A percentile compares a stretch with the other conserved stretches of the same genome.
phyloP scores from a whole-genome alignment of 768 basidiomycete species.

The Gelatoporia subvermispora region DNA sequence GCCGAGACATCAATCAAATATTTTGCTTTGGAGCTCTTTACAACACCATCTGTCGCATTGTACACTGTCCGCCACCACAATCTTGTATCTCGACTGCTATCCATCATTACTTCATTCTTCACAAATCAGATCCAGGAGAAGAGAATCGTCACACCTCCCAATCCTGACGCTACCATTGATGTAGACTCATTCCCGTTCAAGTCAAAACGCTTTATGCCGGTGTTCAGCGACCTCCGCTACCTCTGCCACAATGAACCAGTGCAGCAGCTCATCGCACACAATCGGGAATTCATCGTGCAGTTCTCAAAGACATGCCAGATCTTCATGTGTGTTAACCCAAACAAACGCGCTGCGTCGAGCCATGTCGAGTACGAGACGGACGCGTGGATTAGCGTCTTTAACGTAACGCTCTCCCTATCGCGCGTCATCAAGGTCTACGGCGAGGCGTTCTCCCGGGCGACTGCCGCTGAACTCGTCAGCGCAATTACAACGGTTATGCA shows the following conservation, averaged over 20 bases:
- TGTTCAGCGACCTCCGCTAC: slow-evolving; percentile 88
- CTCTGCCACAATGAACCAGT: slow-evolving; percentile 79
- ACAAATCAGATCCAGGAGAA: slow-evolving; percentile 82
- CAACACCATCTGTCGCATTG: slow-evolving; percentile 78
- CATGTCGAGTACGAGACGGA: slow-evolving; percentile 98
- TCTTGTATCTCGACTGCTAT: slow-evolving; percentile 71
- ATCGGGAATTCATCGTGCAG: slow-evolving; percentile 60
- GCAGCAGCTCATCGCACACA: slow-evolving; percentile 69
- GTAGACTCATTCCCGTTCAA: slow-evolving; percentile 87
- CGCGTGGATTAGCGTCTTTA: slow-evolving; percentile 95
- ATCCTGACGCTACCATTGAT: slow-evolving; percentile 44
- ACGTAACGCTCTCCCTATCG: slow-evolving; percentile 86
- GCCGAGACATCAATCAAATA: slow-evolving; percentile 94
- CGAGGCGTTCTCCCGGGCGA: slow-evolving; percentile 65
- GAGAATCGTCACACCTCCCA: slow-evolving; percentile 45
- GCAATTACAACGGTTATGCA: slow-evolving; percentile 68
- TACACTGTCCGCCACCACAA: slow-evolving; percentile 72
- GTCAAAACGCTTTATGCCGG: slow-evolving; percentile 92
- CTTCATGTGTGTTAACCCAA: slow-evolving; percentile 92
- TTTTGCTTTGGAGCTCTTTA: slow-evolving; percentile 89
- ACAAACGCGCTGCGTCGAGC: slow-evolving; percentile 70
- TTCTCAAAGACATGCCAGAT: slow-evolving; percentile 78
- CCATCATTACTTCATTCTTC: slow-evolving; percentile 87
- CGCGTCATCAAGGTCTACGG: slow-evolving; percentile 88
- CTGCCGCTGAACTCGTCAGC: slow-evolving; percentile 51